Conservation (phyloP, 345 rosid species). For the Gossypium mustelinum region DNA sequence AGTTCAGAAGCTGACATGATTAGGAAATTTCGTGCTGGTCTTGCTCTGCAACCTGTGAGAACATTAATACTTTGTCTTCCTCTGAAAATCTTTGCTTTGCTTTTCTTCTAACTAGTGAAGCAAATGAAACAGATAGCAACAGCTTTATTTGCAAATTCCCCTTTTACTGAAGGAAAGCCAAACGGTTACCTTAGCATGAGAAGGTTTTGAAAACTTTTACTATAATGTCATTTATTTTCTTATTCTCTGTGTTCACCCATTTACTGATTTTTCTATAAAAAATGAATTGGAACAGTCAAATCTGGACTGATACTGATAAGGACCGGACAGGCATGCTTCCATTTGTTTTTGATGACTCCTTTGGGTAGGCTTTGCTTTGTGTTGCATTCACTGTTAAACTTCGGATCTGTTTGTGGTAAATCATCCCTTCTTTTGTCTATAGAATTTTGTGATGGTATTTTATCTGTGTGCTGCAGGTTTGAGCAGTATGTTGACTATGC, state of each 20-base stretch:
- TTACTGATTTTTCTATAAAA: constrained; percentile 20
- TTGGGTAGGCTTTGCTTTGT: constrained; percentile 59
- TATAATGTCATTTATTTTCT: not conserved
- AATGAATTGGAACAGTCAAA: constrained; percentile 59
- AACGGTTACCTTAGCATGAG: constrained; percentile 98
- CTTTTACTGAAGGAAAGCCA: constrained; percentile 95
- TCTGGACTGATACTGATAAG: constrained; percentile 96
- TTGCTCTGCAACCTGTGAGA: constrained; percentile 96
- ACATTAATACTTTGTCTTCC: constrained; percentile 15
- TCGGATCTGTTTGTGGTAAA: not conserved
- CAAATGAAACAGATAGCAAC: constrained; percentile 83
- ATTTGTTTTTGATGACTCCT: constrained; percentile 85
- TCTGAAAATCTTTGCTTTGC: constrained; percentile 16
- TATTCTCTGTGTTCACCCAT: constrained; percentile 2
- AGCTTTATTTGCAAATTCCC: constrained; percentile 96
- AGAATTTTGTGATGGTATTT: constrained; percentile 11
- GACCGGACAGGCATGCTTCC: constrained; percentile 98
- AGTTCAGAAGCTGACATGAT: constrained; percentile 97
- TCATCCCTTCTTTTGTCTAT: not conserved
- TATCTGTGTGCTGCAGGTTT: constrained; percentile 54
- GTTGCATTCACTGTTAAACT: not conserved
- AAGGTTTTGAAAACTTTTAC: constrained; percentile 46
- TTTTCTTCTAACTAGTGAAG: constrained; percentile 27
- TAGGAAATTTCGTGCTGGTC: constrained; percentile 89
- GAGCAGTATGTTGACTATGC: constrained; percentile 99